Evolutionary conservation across 257 asterid genomes (phyloP), one percentile per base, ranked within the genome.

Genomic region (Nicotiana otophora): DNA sequence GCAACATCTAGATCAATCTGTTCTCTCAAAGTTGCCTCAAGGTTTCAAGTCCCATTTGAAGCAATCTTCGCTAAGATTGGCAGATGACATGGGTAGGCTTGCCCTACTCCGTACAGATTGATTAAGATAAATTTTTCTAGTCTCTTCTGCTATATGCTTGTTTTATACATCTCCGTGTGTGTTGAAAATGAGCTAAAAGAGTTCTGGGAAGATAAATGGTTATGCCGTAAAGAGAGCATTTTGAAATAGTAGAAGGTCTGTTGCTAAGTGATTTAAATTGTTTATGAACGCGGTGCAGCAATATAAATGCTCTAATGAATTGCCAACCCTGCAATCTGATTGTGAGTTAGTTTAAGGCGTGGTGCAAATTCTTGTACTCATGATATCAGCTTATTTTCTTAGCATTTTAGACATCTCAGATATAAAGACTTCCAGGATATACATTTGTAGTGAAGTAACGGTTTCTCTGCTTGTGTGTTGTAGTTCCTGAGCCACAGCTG

Each of bases 71-170:
- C 93, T 89, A 58, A 93, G 98, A 83, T 98, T 94, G 88, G 92
- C 89, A 16, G 98, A 92, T 36, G 98, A 96, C 88, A 96, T 94
- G 98, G 97, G 99, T 96, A 89, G 90, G 89, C n/a, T 16, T 77
- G 51, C 63, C 83, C 62, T 39, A 70, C 39, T 17, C 65, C 14
- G 34, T 84, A 42, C 16, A 26, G 76, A 61, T 39, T 42, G 83
- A 75, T 60, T 84, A 78, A 20, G 54, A 16, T 26, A n/a, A 48
- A 70, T 30, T 34, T 23, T 70, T 31, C 1, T 23, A 28, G 10
- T 48, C 34, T 36, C 10, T 70, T 46, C 60, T 19, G 4, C 11
- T 23, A 30, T 23, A 1, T 46, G 23, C 23, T 72, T 23, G 5
- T 46, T 39, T 34, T 30, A 5, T 68, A 42, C 70, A 42, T 51